Base-by-base conservation (phyloP, 2,329 filamentous ascomycete genomes). In the Colletotrichum viniferum region DNA sequence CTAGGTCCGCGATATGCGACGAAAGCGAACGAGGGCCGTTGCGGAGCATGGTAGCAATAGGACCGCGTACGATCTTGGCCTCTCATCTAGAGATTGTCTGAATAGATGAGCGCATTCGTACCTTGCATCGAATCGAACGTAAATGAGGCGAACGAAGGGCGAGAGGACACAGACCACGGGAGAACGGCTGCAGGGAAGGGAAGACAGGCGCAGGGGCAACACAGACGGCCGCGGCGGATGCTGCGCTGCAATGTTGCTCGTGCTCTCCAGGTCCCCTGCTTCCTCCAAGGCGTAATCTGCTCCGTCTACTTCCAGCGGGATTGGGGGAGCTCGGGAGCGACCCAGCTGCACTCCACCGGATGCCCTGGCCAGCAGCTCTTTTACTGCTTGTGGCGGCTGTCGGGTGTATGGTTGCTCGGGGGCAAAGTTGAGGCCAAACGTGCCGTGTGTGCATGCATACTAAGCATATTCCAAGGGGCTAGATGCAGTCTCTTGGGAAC, bases 101-200 rank as follows among this genome's bases (percentile, higher is more conserved):
- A 30, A 30, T n/a, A 68, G 32, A 52, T 38, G 32, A 75, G 55
- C 30, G 69, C 62, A 34, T 38, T 58, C 69, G 73, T 76, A 68
- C 73, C 73, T 76, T 76, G 73, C 73, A 76, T 73, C 70, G 60
- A 67, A 68, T 73, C 64, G 60, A 67, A 68, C 36, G 43, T 61
- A 69, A 65, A 74, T 74, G 74, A 76, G 74, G 74, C 74, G 74
- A 71, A 75, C 71, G 66, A 43, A 30, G 65, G 60, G 38, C 21
- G 63, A 73, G 48, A 76, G 74, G 74, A 74, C 74, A 76, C 71
- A 74, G 74, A 74, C 71, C 71, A 76, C 74, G 74, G 74, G 74
- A 76, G 71, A 76, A 76, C 71, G 71, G 74, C 74, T 76, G 71
- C 74, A 76, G 65, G 74, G 71, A 73, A 76, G 74, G 65, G 65